Conservation (phyloP, 306 rosid genomes). For the Styphnolobium japonicum region DNA sequence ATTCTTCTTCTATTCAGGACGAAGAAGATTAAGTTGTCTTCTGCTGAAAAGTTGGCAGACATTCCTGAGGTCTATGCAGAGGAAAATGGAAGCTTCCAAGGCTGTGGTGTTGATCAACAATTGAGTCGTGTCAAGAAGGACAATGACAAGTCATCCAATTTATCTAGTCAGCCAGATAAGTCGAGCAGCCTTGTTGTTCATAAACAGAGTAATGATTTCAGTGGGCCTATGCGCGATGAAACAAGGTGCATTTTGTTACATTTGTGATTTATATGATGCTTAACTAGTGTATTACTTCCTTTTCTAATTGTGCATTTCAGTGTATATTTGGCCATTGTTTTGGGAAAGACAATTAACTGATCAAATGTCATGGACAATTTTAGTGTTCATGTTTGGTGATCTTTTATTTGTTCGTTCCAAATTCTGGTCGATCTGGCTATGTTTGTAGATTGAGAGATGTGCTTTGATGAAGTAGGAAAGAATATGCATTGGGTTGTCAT, state of each 20-base stretch:
- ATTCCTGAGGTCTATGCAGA: conserved; percentile 32
- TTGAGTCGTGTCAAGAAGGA: conserved; percentile 39
- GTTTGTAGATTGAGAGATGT: background rate
- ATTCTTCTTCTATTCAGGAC: conserved; percentile 45
- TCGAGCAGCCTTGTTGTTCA: conserved; percentile 22
- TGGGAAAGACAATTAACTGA: background rate
- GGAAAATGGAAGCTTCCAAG: conserved; percentile 39
- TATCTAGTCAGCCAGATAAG: conserved; percentile 34
- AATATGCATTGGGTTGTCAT: background rate
- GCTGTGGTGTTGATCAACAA: conserved; percentile 9
- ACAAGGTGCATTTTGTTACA: conserved; percentile 49
- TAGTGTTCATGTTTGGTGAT: conserved; percentile 9
- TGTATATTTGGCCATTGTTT: conserved; percentile 7
- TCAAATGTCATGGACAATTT: conserved; percentile 8
- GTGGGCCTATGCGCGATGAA: conserved; percentile 28
- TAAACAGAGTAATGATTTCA: conserved; percentile 36
- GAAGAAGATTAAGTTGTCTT: conserved; percentile 66
- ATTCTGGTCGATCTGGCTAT: background rate
- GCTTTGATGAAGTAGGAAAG: conserved; percentile 19
- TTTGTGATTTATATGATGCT: conserved; percentile 17
- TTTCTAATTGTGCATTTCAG: conserved; percentile 1
- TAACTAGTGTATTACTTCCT: background rate
- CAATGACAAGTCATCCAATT: conserved; percentile 36
- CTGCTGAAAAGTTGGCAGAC: conserved; percentile 37
- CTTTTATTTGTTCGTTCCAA: background rate